phyloP scores from a whole-genome alignment of 169 alveolate genomes.

The Cystoisospora suis region DNA sequence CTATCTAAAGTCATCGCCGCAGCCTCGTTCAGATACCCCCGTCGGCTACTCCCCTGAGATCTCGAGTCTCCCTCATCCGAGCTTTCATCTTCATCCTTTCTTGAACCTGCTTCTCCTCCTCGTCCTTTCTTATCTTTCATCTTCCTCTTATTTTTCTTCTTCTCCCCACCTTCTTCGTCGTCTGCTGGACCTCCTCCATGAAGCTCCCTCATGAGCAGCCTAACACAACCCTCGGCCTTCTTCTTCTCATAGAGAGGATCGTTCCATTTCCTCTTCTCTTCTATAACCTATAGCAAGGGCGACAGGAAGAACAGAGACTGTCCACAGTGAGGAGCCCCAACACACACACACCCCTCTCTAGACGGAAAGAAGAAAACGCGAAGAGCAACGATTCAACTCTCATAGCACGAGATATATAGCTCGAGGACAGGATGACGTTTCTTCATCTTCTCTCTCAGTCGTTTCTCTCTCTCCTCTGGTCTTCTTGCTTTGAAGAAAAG shows the following conservation, averaged over 20 bases:
- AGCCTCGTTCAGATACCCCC: conserved; percentile 63
- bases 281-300: neutral
- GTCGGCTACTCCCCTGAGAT: too few species aligned
- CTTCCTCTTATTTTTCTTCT: conserved; percentile 21
- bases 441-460: too few species aligned
- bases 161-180: conserved; percentile 60
- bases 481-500: too few species aligned
- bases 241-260: conserved; percentile 57
- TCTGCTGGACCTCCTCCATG: too few species aligned
- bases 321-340: neutral
- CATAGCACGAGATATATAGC: too few species aligned
- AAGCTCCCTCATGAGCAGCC: conserved; percentile 40
- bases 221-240: conserved; percentile 54
- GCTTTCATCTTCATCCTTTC: conserved; percentile 7
- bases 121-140: conserved; percentile 64
- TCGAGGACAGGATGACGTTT: too few species aligned
- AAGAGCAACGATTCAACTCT: neutral
- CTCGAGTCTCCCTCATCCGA: conserved; percentile 16
- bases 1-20: conserved; percentile 56
- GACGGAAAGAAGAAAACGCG: neutral
- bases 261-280: conserved; percentile 41
- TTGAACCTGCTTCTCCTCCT: conserved; percentile 13
- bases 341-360: neutral
- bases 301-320: neutral
- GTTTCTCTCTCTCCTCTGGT: too few species aligned